Evolutionary conservation across 805 yeast genomes (phyloP), one percentile per base, ranked within the genome.

Genomic region (Metschnikowia borealis): DNA sequence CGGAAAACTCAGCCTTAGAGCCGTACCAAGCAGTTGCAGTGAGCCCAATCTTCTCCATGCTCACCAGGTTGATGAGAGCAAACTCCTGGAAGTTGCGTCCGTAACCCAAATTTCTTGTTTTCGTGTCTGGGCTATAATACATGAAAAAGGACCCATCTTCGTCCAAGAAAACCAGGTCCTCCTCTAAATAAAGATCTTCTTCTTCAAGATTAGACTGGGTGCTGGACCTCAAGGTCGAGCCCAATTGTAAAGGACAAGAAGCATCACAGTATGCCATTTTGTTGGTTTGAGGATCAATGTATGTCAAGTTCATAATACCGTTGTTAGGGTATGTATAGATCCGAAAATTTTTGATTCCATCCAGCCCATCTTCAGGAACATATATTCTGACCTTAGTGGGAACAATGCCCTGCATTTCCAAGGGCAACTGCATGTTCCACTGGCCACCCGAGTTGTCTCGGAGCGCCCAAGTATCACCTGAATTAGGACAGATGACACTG

Each of bases 251-350:
- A 0, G 97, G 96, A 67, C 99, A 94, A 78, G 81, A 85, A 0
- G 96, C 95, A 65, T 90, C 96, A 73, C 99, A 94, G 62, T 70
- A 70, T 14, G 69, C 63, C 3, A 77, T 46, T n/a, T 73, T 68
- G 44, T 85, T 82, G 2, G 89, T 77, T 0, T 62, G 53, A 2
- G 96, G 96, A 62, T 92, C 92, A 20, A 87, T 71, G 61, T 90
- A 94, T 0, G 95, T 82, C 55, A 94, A 66, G 64, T 94, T 94
- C 96, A 94, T 87, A 54, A 92, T 92, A 56, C 97, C 89, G 57
- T 84, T 79, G 11, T 90, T 77, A 0, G 97, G 97, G 48, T 78
- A 69, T 0, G 96, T 83, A 37, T 85, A 70, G 6, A 94, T 71
- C 60, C 97, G 78, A 64, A 91, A 94, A 6, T 77, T 52, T 44